Evolutionary conservation across 352 stramenopile genomes (phyloP).

Genomic region (Globisporangium alternatum): DNA sequence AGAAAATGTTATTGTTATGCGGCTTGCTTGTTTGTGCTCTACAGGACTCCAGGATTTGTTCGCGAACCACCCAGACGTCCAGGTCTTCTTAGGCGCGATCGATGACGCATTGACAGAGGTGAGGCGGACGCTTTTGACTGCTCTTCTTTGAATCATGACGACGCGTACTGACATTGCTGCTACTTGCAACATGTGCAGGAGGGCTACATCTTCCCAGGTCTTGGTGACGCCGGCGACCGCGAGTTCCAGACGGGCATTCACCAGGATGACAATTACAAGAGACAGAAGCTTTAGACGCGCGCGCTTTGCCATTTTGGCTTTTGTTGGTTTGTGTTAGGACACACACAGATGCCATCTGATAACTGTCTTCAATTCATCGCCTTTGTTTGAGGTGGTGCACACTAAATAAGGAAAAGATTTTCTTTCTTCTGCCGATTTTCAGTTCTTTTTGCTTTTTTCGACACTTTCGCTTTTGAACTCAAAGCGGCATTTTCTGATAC

Average conservation of each 20-base stretch:
- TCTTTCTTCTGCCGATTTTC: conserved; percentile 7
- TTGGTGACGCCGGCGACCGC: conserved; percentile 81
- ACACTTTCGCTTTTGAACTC: not conserved
- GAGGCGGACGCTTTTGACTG: not conserved
- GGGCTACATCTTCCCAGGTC: conserved; percentile 77
- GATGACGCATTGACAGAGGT: conserved; percentile 77
- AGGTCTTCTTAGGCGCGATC: conserved; percentile 76
- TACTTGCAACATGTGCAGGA: conserved; percentile 34
- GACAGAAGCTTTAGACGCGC: conserved; percentile 49
- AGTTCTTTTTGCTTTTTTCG: not conserved
- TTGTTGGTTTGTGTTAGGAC: not conserved
- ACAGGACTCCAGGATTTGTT: conserved; percentile 75
- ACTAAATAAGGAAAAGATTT: conserved; percentile 17
- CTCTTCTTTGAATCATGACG: not conserved
- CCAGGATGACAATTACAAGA: conserved; percentile 46
- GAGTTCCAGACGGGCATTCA: conserved; percentile 77
- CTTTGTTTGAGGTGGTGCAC: conserved; percentile 8
- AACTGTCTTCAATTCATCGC: not conserved
- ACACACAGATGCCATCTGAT: not conserved
- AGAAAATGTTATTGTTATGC: not conserved
- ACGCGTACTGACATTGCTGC: not conserved
- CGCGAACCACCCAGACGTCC: conserved; percentile 70
- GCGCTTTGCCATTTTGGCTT: not conserved
- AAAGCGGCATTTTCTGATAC: conserved; percentile 7
- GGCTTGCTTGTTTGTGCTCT: not conserved